Conservation (phyloP, 75 land plant genomes). For the Pinus albicaulis region DNA sequence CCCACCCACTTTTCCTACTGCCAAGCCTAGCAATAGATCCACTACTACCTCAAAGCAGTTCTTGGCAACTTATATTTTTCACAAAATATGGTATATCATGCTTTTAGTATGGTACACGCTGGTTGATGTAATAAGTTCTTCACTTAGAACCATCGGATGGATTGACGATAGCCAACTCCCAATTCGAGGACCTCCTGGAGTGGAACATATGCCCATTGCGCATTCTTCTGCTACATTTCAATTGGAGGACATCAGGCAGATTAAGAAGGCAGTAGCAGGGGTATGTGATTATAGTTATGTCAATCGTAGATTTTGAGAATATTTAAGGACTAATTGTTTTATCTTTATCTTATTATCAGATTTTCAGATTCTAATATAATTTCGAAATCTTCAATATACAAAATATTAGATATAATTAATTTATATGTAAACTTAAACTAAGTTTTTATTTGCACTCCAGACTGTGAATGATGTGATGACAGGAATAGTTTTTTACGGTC, state of each 20-base stretch:
- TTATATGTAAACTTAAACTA: too few species aligned
- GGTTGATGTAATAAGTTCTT: conserved; percentile 9
- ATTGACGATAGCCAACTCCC: neutral
- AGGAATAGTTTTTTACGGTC: conserved; percentile 31
- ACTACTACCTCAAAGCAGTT: neutral
- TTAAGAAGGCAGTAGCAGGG: neutral
- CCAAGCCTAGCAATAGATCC: neutral
- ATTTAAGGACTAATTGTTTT: too few species aligned
- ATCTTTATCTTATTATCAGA: too few species aligned
- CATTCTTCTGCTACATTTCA: neutral
- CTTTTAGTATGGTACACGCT: conserved; percentile 6
- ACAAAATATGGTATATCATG: too few species aligned
- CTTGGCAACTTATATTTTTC: neutral
- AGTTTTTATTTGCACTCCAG: conserved; percentile 6
- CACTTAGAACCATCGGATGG: conserved; percentile 1
- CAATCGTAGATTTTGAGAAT: too few species aligned
- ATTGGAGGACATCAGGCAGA: neutral
- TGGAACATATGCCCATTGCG: neutral
- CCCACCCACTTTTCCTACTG: too few species aligned
- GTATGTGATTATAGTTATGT: neutral
- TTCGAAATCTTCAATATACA: too few species aligned
- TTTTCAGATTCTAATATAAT: too few species aligned
- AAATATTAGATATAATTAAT: too few species aligned
- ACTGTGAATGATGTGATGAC: conserved; percentile 42
- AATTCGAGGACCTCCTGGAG: neutral